A percentile compares a stretch with the other conserved stretches of the same genome.
These are phyloP conservation scores for Globisporangium recalcitrans DNA, from an alignment of 352 stramenopile species.

Conservation along the genomic window DNA sequence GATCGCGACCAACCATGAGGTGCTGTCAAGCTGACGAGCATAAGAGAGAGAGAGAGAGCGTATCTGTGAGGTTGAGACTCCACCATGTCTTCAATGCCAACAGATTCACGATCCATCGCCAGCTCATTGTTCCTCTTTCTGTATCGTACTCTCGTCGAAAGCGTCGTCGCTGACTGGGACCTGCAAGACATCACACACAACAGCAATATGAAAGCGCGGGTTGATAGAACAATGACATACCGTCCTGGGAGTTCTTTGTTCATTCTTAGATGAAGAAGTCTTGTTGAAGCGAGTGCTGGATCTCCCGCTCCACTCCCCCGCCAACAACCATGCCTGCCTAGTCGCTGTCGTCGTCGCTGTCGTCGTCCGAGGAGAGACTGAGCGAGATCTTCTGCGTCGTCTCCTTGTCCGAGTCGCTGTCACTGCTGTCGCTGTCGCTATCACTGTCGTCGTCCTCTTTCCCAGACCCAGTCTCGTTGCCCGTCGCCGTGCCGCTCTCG, in stretches of 20 bases:
- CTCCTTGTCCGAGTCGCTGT: slow-evolving; percentile 55
- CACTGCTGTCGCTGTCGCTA: slow-evolving; percentile 48
- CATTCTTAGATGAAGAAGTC: not conserved
- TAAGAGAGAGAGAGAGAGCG: not conserved
- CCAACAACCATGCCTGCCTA: not conserved
- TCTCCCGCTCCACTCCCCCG: not conserved
- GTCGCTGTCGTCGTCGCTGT: slow-evolving; percentile 44
- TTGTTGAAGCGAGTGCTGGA: not conserved
- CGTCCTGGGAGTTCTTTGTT: not conserved
- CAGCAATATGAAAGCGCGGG: not conserved
- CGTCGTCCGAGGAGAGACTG: slow-evolving; percentile 61
- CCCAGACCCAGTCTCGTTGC: slow-evolving; percentile 27
- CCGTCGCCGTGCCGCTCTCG: slow-evolving; percentile 25
- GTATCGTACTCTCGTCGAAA: not conserved
- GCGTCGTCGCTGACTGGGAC: not conserved
- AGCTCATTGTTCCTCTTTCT: too few relatives aligned
- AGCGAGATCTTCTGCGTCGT: slow-evolving; percentile 61
- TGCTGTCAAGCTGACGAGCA: not conserved
- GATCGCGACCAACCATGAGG: not conserved
- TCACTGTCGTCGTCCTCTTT: slow-evolving; percentile 31
- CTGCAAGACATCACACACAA: not conserved
- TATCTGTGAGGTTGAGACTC: not conserved
- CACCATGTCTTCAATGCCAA: too few relatives aligned
- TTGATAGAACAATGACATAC: not conserved
- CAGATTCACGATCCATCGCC: too few relatives aligned